phyloP scores from a whole-genome alignment of 805 yeast genomes.

The Saccharomycopsis babjevae region DNA sequence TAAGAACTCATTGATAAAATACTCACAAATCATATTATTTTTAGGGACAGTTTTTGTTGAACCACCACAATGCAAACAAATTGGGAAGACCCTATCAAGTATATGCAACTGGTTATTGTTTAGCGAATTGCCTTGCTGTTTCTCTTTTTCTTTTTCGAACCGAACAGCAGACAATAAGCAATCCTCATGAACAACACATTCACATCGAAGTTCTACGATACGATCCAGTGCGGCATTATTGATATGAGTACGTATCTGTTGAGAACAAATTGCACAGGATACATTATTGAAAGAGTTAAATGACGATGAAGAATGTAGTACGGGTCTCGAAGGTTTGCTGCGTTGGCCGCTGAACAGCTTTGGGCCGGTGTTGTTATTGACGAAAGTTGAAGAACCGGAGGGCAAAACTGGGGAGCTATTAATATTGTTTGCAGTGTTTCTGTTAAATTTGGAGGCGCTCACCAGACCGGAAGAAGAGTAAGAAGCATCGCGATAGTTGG shows the following conservation, averaged over 20 bases:
- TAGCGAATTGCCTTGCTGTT: not conserved
- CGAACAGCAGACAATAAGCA: conserved; percentile 9
- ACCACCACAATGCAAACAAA: conserved; percentile 15
- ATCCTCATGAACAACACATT: conserved; percentile 16
- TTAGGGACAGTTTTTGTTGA: conserved; percentile 10
- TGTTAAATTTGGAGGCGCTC: not conserved
- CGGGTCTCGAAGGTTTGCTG: not conserved
- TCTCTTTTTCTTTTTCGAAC: conserved; percentile 14
- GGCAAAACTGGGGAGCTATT: not conserved
- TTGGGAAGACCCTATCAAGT: conserved; percentile 13
- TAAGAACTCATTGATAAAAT: conserved; percentile 10
- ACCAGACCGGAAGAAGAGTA: not conserved
- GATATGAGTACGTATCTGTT: not conserved
- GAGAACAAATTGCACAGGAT: not conserved
- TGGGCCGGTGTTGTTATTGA: not conserved
- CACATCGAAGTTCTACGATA: conserved; percentile 14
- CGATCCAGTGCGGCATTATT: conserved; percentile 2
- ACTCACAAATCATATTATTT: conserved; percentile 10
- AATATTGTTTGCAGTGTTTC: not conserved
- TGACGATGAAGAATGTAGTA: not conserved
- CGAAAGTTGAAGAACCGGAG: not conserved
- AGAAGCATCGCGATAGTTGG: not conserved
- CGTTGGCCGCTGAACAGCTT: not conserved
- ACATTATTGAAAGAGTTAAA: not conserved
- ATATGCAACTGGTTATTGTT: not conserved